Evolutionary conservation across 2,329 filamentous ascomycete species (phyloP), one percentile per base, ranked within the genome.

Genomic region (Teratosphaeriaceae sp.): DNA sequence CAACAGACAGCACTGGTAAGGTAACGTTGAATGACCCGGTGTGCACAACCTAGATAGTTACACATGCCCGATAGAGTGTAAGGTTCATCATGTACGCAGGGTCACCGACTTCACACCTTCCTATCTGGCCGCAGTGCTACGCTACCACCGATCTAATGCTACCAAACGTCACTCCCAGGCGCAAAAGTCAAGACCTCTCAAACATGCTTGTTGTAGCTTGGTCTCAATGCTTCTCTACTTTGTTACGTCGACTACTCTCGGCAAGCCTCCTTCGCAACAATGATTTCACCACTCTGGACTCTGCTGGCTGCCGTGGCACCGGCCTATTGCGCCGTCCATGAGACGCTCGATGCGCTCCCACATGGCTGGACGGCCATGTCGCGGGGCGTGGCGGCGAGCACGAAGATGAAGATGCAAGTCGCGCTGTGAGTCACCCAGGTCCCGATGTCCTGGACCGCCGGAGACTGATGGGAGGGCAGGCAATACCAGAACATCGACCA

Each of bases 401-500:
- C 12, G 27, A 30, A 30, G 27, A 30, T 30, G 27, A 30, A 4
- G 5, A 30, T 30, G 27, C 27, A 30, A 13, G 12, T 30, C 5
- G 27, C 27, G 27, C 11, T 30, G 27, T 30, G 11, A 30, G 27
- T 30, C 5, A 13, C 4, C n/a, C n/a, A n/a, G n/a, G n/a, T n/a
- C n/a, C n/a, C n/a, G n/a, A 44, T 22, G 5, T 24, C 34, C n/a
- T 41, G 21, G 5, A 30, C 27, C 11, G 27, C 27, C 30, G 46
- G n/a, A 19, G 13, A 16, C 15, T 26, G 18, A 19, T 3, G 24
- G 15, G 16, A 6, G n/a, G 16, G 12, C 19, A 38, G 23, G n/a
- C 24, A 45, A 27, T 51, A 52, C 37, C 48, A 47, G 35, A 54
- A 52, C 31, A 54, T 63, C 5, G 60, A 65, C 29, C 57, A 60